Evolutionary conservation across 2,329 filamentous ascomycete genomes (phyloP).

Genomic region (Pseudogymnoascus sp.): DNA sequence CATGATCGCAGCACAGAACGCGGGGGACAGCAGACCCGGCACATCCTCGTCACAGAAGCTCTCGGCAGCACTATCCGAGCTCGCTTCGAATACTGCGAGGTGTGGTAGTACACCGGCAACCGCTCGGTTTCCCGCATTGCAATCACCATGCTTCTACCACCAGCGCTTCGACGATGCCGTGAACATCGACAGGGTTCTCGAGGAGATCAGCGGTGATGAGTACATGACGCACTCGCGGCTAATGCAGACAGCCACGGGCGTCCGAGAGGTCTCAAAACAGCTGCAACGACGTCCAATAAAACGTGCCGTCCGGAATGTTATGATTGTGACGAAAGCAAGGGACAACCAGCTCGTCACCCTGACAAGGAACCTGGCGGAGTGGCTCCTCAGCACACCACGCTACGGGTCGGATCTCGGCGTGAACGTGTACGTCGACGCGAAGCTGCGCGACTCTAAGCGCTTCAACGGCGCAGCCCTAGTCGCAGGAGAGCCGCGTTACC

Average conservation of each 20-base stretch:
- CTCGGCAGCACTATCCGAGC: conserved; percentile 46
- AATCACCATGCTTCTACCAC: conserved; percentile 96
- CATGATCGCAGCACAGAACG: conserved; percentile 43
- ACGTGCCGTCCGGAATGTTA: conserved; percentile 83
- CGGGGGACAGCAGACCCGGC: conserved; percentile 21
- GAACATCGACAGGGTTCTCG: conserved; percentile 86
- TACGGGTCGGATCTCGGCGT: conserved; percentile 87
- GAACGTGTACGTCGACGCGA: conserved; percentile 96
- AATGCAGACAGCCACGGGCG: conserved; percentile 89
- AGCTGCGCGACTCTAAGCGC: conserved; percentile 77
- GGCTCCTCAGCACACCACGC: conserved; percentile 79
- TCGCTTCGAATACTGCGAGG: conserved; percentile 32
- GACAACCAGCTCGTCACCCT: conserved; percentile 88
- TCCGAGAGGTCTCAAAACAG: conserved; percentile 92
- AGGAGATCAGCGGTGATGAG: conserved; percentile 84
- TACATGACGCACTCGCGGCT: conserved; percentile 88
- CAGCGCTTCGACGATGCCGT: conserved; percentile 93
- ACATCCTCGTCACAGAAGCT: conserved; percentile 47
- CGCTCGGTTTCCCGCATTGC: conserved; percentile 55
- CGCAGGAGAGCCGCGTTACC: conserved; percentile 64
- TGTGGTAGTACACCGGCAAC: conserved; percentile 27
- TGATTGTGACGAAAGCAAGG: conserved; percentile 97
- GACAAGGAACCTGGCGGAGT: conserved; percentile 78
- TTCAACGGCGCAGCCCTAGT: conserved; percentile 71
- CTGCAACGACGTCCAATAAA: conserved; percentile 86